phyloP scores from a whole-genome alignment of 179 eudicot species.

The Amaranthus tricolor region DNA sequence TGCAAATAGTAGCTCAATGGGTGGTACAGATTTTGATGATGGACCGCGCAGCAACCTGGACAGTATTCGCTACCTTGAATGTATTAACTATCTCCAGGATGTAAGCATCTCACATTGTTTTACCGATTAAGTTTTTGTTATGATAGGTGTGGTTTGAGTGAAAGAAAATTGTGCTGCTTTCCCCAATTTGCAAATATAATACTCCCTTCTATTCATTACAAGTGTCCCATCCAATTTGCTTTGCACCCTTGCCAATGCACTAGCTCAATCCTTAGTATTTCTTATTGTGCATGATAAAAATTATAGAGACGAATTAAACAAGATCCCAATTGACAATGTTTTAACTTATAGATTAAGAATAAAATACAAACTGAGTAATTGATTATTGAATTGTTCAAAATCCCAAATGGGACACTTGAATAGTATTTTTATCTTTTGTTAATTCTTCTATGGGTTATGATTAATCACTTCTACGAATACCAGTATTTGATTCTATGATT shows the following conservation, averaged over 20 bases:
- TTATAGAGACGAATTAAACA: no score
- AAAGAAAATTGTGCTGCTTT: neutral
- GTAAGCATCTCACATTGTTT: conserved; percentile 40
- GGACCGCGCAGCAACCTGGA: conserved; percentile 96
- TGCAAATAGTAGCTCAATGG: conserved; percentile 46
- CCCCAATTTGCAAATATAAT: no score
- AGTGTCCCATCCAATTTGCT: no score
- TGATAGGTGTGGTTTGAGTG: neutral
- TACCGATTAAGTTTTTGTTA: neutral
- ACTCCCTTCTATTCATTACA: neutral
- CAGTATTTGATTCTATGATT: neutral
- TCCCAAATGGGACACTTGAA: no score
- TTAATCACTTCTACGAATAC: neutral
- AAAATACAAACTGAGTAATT: no score
- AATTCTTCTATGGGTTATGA: neutral
- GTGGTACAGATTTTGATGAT: conserved; percentile 56
- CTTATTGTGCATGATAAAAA: no score
- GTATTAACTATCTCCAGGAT: conserved; percentile 87
- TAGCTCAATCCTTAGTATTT: no score
- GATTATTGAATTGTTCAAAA: no score
- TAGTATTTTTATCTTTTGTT: neutral
- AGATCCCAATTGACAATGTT: no score
- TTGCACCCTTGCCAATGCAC: no score
- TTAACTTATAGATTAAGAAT: no score
- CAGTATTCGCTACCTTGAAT: conserved; percentile 77